Percentiles rank a stretch among this genome's conserved stretches.
These are phyloP conservation scores for Zasmidium angulare DNA, from an alignment of 2,329 filamentous ascomycete species.

Conservation along the genomic window DNA sequence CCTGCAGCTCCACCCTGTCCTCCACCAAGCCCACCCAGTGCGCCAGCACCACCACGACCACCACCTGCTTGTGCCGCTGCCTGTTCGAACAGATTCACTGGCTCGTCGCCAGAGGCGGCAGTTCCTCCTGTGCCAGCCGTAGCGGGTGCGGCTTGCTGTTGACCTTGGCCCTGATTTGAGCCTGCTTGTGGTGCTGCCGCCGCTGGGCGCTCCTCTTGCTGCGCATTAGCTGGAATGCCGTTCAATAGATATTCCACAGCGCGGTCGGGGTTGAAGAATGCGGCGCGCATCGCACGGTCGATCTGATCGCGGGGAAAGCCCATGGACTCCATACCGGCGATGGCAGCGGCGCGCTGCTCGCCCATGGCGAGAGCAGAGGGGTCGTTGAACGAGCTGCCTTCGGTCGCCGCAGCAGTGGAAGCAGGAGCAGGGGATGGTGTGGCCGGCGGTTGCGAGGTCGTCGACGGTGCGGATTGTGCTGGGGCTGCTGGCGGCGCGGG, in stretches of 20 bases:
- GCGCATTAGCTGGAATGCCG: slow-evolving; percentile 84
- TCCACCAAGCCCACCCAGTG: slow-evolving; percentile 36
- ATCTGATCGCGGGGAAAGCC: slow-evolving; percentile 87
- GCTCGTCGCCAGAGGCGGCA: slow-evolving; percentile 70
- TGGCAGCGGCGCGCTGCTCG: slow-evolving; percentile 74
- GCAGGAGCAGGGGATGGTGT: slow-evolving; percentile 52
- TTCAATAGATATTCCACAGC: slow-evolving; percentile 94
- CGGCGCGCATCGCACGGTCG: slow-evolving; percentile 90
- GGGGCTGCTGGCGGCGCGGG: slow-evolving; percentile 46
- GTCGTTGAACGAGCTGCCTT: slow-evolving; percentile 58
- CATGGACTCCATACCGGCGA: slow-evolving; percentile 96
- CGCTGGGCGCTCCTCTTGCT: slow-evolving; percentile 65
- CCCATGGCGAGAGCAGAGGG: slow-evolving; percentile 85
- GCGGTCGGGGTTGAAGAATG: slow-evolving; percentile 94
- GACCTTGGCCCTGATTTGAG: slow-evolving; percentile 33
- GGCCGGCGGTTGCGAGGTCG: slow-evolving; percentile 51
- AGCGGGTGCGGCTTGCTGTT: slow-evolving; percentile 33
- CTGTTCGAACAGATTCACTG: slow-evolving; percentile 88
- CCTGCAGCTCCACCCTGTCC: slow-evolving; percentile 38
- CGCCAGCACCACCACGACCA: slow-evolving; percentile 41
- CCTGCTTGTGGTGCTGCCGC: slow-evolving; percentile 36
- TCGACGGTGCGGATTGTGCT: slow-evolving; percentile 59
- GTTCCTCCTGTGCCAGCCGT: slow-evolving; percentile 63
- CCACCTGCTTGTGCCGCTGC: slow-evolving; percentile 41
- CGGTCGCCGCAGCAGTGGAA: slow-evolving; percentile 42